These are phyloP conservation scores for Trichoderma citrinoviride DNA, from an alignment of 2,329 filamentous ascomycete species.

Conservation along the genomic window DNA sequence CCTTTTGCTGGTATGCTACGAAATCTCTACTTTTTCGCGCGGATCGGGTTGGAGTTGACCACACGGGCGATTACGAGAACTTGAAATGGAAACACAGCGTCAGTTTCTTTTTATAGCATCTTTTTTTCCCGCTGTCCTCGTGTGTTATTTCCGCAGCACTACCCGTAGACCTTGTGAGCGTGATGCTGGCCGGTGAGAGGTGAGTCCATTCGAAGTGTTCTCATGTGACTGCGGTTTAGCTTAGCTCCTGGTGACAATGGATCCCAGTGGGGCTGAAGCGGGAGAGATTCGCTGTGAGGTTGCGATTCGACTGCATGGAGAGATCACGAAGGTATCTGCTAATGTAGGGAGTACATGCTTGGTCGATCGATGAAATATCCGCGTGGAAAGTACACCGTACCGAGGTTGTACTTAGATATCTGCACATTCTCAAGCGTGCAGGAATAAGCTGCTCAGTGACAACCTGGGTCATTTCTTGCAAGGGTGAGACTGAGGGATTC, in stretches of 20 bases:
- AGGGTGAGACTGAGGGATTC: neutral
- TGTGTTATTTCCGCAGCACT: neutral
- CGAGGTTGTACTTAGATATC: neutral
- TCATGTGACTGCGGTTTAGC: slow-evolving; percentile 4
- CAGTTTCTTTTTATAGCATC: neutral
- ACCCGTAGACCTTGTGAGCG: slow-evolving; percentile 4
- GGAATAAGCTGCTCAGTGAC: neutral
- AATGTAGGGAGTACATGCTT: slow-evolving; percentile 13
- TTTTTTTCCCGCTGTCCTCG: neutral
- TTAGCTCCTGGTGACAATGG: neutral
- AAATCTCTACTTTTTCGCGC: neutral
- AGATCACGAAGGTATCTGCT: neutral
- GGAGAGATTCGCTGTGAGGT: neutral
- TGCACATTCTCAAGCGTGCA: too few relatives aligned
- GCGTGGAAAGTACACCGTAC: neutral
- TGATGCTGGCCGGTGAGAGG: neutral
- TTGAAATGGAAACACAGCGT: neutral
- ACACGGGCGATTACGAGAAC: slow-evolving; percentile 6
- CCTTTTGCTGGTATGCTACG: neutral
- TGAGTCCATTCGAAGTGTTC: neutral
- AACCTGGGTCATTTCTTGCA: neutral
- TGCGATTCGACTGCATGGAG: too few relatives aligned
- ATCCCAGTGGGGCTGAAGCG: neutral
- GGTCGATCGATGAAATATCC: slow-evolving; percentile 8
- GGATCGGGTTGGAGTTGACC: slow-evolving; percentile 6